Conservation (phyloP, 768 basidiomycete species). For the Podaxis sp. region DNA sequence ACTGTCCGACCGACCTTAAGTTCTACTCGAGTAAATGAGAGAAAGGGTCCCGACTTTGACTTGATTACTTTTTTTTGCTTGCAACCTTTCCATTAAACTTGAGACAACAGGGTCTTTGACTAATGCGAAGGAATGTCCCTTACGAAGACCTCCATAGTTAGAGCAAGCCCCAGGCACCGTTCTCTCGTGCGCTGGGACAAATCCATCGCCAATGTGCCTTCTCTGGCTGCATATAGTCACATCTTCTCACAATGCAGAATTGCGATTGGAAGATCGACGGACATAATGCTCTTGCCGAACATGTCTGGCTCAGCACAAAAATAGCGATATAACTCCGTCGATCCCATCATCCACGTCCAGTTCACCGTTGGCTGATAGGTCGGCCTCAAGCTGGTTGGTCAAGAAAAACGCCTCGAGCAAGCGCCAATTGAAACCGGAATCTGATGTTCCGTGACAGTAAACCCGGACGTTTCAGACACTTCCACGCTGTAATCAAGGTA, state of each 20-base stretch:
- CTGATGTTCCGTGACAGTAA: slow-evolving; percentile 6
- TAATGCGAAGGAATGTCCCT: neutral
- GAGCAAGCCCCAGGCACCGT: neutral
- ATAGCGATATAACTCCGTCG: neutral
- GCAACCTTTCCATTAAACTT: neutral
- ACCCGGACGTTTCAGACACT: neutral
- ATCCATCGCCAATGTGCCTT: neutral
- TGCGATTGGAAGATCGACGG: slow-evolving; percentile 1
- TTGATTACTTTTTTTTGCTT: neutral
- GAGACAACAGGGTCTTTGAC: neutral
- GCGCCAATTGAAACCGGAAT: neutral
- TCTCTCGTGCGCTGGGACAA: neutral
- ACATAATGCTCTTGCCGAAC: neutral
- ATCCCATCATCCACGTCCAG: neutral
- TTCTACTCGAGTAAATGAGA: neutral
- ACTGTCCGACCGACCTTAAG: neutral
- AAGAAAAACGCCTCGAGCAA: neutral
- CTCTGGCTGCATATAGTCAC: neutral
- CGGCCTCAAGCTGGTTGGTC: neutral
- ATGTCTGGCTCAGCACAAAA: neutral
- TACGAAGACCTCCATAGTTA: too few species aligned
- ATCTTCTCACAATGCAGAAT: neutral
- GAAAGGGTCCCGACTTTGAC: neutral
- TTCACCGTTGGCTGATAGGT: neutral
- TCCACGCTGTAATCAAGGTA: slow-evolving; percentile 9